Evolutionary conservation across 2,329 filamentous ascomycete species (phyloP).

Genomic region (Calonectria leucothoes): DNA sequence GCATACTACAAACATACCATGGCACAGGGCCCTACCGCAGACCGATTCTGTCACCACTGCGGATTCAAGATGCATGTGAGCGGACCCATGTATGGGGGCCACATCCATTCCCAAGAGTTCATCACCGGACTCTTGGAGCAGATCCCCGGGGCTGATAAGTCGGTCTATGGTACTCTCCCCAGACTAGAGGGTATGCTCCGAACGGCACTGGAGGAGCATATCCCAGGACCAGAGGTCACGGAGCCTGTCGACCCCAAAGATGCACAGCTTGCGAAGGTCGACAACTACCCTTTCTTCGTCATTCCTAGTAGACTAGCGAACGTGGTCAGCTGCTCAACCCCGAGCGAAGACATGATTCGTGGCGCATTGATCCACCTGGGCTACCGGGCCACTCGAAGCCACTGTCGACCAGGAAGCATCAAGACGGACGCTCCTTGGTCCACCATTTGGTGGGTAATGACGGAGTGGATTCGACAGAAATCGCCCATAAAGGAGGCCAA

Average conservation of each 20-base stretch:
- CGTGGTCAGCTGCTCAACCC: conserved; percentile 82
- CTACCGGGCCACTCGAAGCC: conserved; percentile 85
- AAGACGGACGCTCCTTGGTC: conserved; percentile 95
- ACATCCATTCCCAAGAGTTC: conserved; percentile 86
- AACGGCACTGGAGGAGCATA: conserved; percentile 83
- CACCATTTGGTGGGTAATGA: conserved; percentile 92
- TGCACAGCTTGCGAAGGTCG: conserved; percentile 70
- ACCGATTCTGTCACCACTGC: conserved; percentile 82
- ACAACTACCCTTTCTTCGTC: conserved; percentile 89
- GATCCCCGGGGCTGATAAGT: conserved; percentile 73
- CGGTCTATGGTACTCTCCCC: conserved; percentile 81
- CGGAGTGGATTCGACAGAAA: conserved; percentile 88
- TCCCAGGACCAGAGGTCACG: conserved; percentile 51
- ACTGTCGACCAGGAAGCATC: conserved; percentile 89
- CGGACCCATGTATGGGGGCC: conserved; percentile 95
- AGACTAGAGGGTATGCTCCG: conserved; percentile 93
- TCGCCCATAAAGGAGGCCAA: conserved; percentile 79
- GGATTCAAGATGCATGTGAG: conserved; percentile 86
- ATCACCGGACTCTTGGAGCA: conserved; percentile 81
- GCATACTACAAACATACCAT: conserved; percentile 84
- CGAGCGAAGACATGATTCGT: conserved; percentile 81
- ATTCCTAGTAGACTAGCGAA: conserved; percentile 80
- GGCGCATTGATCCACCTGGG: conserved; percentile 86
- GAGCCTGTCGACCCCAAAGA: conserved; percentile 53
- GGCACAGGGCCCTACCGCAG: conserved; percentile 75